Base-by-base conservation (phyloP, 768 basidiomycete species). In the Lactarius indigo region DNA sequence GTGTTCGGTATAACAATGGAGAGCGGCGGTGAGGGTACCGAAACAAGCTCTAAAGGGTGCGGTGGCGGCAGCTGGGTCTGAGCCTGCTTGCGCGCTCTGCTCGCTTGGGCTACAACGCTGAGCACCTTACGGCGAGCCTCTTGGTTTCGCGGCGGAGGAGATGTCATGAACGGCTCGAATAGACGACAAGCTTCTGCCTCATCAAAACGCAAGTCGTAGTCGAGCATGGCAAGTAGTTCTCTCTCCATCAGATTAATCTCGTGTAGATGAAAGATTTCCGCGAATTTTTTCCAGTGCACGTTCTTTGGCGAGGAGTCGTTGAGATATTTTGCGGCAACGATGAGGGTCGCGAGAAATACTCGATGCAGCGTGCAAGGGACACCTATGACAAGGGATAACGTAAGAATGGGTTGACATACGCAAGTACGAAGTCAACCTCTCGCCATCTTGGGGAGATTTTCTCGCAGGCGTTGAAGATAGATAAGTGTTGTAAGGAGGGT, bases 191-290 rank as follows among this genome's bases (percentile, higher is more conserved):
- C 88, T 72, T 97, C 94, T 31, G 79, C 78, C 78, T 99, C 96
- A 71, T 87, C 84, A 75, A 98, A 93, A 57, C 92, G 87, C 64
- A 99, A 86, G 76, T 98, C 89, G 75, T 91, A 96, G 79, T 96
- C 92, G 72, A 99, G 87, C 65, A 98, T 82, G 76, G 85, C 90
- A 62, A 99, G 87, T 33, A 99, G 85, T 78, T 99, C 94, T 79
- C 88, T 91, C 80, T 99, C 96, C 96, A 98, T 98, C 68, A 96
- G 83, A 77, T 96, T 97, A 76, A 98, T 87, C 79, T 93, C 91
- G 13, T 80, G 77, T 59, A 87, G 78, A 74, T 91, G 87, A 79
- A 93, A 96, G 69, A 91, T 79, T 52, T 81, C 79, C 20, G 88
- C 89, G 75, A 94, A 92, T 57, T 79, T 78, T 64, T 89, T 85